phyloP scores from a whole-genome alignment of 129 eudicot species.

The Apium graveolens region DNA sequence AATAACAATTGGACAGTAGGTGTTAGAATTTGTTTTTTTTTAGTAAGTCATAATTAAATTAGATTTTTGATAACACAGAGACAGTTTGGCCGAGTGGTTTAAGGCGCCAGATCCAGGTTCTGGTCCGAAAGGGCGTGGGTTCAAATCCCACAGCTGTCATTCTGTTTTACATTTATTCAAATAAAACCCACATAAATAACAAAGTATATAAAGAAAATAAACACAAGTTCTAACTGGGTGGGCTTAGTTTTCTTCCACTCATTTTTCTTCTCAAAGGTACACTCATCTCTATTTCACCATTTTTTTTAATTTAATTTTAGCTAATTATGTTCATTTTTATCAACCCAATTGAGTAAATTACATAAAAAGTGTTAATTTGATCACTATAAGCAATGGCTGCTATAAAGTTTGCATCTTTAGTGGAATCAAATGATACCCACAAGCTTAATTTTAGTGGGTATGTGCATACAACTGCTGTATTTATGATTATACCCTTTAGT shows the following conservation, averaged over 20 bases:
- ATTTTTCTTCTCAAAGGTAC: constrained; percentile 1
- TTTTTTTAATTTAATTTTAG: neutral
- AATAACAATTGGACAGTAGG: too few species aligned
- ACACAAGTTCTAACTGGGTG: neutral
- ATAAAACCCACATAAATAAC: too few species aligned
- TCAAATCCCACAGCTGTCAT: constrained; percentile 78
- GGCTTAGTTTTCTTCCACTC: neutral
- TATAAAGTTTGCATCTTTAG: constrained; percentile 25
- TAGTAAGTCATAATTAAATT: too few species aligned
- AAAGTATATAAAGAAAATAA: neutral
- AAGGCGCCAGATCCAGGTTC: constrained; percentile 99
- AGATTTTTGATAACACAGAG: too few species aligned
- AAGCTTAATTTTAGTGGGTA: constrained; percentile 32
- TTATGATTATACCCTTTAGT: constrained; percentile 24
- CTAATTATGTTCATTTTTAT: neutral
- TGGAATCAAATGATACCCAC: constrained; percentile 26
- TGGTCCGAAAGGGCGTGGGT: constrained; percentile 99
- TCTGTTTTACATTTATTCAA: neutral
- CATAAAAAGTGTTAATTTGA: neutral
- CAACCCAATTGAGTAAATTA: neutral
- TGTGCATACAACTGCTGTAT: constrained; percentile 19
- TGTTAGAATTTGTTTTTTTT: too few species aligned
- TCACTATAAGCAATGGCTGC: constrained; percentile 28
- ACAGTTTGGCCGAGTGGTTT: constrained; percentile 47
- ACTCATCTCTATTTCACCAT: neutral